Base-by-base conservation (phyloP, 495 filamentous ascomycete species). In the Penicillium dipodomyicola region DNA sequence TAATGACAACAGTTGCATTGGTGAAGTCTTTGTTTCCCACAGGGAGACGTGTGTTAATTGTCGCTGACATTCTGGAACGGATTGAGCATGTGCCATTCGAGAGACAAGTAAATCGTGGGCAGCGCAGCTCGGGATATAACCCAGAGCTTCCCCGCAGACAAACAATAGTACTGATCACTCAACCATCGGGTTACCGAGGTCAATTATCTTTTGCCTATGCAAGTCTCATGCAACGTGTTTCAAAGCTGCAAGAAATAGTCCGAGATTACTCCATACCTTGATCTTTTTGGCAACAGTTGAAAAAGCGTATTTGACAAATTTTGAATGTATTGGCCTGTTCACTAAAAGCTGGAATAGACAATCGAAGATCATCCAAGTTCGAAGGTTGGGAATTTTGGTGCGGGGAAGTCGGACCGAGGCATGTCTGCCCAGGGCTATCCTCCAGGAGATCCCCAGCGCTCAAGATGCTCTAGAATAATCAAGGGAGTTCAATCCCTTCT, bases 401-500 rank as follows among this genome's bases (percentile, higher is more conserved):
- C 52, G 32, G 52, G 52, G 52, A 54, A 54, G 20, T 14, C 32
- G 23, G 20, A 46, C 58, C 22, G 52, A 52, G 53, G 29, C 19
- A 37, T 39, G 23, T 25, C 23, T 25, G 23, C 1, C 23, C 23
- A 25, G 23, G 23, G 0, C 23, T 25, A 25, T 5, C 23, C 23
- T 25, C 23, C 23, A 25, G 23, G 23, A 25, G 23, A 25, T 25
- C 23, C 6, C 23, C 23, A 25, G 23, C 25, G 7, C 1, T 29
- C 7, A 8, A 2, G 27, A 29, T 14, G 15, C 8, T 15, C 17
- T 19, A 5, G 9, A n/a, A n/a, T n/a, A n/a, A 52, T 61, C 30
- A 69, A 27, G 71, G 74, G 22, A 85, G 58, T 39, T 93, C 88
- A 60, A 98, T 87, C 9, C 92, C 94, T 70, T 97, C 92, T 51